Percentiles rank a stretch among this genome's conserved stretches.
Conservation (phyloP, 441 rosid genomes). For the Iberis amara region DNA sequence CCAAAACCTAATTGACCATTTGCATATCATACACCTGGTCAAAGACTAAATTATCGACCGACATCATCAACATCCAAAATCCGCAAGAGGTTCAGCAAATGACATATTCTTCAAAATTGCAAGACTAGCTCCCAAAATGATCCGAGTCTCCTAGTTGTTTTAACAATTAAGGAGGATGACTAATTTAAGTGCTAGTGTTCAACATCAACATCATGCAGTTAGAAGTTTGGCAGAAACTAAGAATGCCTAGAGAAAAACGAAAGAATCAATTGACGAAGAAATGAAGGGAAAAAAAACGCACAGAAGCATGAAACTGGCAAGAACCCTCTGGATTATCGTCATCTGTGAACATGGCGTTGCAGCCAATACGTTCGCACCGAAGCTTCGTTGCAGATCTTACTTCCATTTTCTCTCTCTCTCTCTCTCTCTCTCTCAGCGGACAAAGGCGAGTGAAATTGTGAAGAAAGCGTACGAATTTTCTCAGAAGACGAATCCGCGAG, state of each 20-base stretch:
- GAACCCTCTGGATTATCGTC: slow-evolving; percentile 80
- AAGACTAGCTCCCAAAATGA: no score
- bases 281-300: slow-evolving; percentile 23
- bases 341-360: slow-evolving; percentile 70
- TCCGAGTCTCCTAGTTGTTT: no score
- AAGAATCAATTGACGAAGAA: not conserved
- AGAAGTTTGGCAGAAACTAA: no score
- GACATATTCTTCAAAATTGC: not conserved
- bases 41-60: not conserved
- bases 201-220: no score
- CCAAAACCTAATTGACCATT: slow-evolving; percentile 2
- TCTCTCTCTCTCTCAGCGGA: no score
- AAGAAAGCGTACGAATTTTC: no score
- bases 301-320: slow-evolving; percentile 72
- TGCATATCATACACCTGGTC: not conserved
- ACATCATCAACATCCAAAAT: not conserved
- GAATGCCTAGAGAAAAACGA: not conserved
- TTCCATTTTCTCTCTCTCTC: slow-evolving; percentile 23
- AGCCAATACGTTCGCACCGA: slow-evolving; percentile 86
- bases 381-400: slow-evolving; percentile 34
- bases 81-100: not conserved
- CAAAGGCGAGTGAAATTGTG: no score
- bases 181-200: no score
- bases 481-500: no score
- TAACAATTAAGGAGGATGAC: no score